Conservation (phyloP, 768 basidiomycete species). For the Termitomyces sp. region DNA sequence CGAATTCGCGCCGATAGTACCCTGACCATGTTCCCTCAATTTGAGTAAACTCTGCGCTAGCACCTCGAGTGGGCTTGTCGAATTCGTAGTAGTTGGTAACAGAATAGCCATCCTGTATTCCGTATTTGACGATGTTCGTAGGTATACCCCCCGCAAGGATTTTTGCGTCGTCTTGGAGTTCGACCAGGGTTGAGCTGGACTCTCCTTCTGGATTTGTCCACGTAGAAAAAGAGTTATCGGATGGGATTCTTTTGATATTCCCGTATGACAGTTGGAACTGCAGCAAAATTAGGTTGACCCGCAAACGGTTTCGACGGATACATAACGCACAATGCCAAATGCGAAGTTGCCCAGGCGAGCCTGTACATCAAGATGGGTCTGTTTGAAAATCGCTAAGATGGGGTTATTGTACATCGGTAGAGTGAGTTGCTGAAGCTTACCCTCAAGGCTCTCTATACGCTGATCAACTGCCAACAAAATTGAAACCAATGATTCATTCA, state of each 20-base stretch:
- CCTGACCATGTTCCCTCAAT: slow-evolving; percentile 31
- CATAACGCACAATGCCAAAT: slow-evolving; percentile 28
- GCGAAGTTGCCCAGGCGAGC: slow-evolving; percentile 29
- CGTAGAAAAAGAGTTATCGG: slow-evolving; percentile 23
- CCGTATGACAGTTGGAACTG: slow-evolving; percentile 30
- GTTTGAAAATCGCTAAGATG: slow-evolving; percentile 27
- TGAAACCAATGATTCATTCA: slow-evolving; percentile 26
- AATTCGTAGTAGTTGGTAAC: slow-evolving; percentile 27
- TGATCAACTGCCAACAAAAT: slow-evolving; percentile 25
- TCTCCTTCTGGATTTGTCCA: slow-evolving; percentile 22
- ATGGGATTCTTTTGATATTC: slow-evolving; percentile 25
- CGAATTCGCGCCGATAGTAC: slow-evolving; percentile 20
- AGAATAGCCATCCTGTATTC: slow-evolving; percentile 27
- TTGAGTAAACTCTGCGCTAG: slow-evolving; percentile 11
- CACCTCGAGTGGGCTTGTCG: slow-evolving; percentile 16
- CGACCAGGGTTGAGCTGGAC: slow-evolving; percentile 5
- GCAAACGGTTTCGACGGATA: neutral
- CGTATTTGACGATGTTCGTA: slow-evolving; percentile 24
- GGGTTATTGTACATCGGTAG: neutral
- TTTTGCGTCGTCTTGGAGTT: slow-evolving; percentile 16
- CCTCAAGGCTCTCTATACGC: slow-evolving; percentile 28
- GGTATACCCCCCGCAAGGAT: slow-evolving; percentile 13
- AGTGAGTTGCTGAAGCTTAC: slow-evolving; percentile 8
- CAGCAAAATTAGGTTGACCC: neutral
- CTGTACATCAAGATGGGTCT: slow-evolving; percentile 28